phyloP scores from a whole-genome alignment of 148 eudicot genomes.

The Pouteria glomerata region DNA sequence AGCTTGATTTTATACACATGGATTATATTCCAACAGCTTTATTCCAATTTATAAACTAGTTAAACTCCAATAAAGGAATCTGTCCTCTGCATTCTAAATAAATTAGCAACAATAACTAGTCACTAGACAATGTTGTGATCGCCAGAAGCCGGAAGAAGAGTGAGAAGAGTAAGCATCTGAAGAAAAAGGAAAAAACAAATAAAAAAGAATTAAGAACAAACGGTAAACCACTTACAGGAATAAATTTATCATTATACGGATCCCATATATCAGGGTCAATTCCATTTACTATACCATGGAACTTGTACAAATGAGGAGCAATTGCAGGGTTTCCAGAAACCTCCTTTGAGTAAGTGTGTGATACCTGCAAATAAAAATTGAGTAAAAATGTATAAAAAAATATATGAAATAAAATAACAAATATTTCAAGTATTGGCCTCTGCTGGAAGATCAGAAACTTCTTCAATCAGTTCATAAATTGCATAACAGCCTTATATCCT shows the following conservation, averaged over 20 bases:
- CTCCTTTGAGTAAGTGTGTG: constrained; percentile 82
- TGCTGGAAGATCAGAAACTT: background rate
- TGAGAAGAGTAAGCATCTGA: background rate
- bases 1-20: no score
- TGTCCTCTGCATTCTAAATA: background rate
- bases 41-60: no score
- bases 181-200: background rate
- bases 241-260: constrained; percentile 76
- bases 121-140: background rate
- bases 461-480: background rate
- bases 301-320: constrained; percentile 78
- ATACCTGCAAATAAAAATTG: constrained; percentile 52
- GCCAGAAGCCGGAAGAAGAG: background rate
- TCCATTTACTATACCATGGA: constrained; percentile 94
- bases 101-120: background rate
- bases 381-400: background rate
- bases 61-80: background rate
- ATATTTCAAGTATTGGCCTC: background rate
- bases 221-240: constrained; percentile 65
- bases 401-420: background rate
- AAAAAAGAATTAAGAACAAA: background rate
- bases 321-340: constrained; percentile 75
- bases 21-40: no score
- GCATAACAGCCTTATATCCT: background rate
- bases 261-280: constrained; percentile 98